A percentile compares a stretch with the other conserved stretches of the same genome.
These are phyloP conservation scores for Tuber indicum DNA, from an alignment of 495 filamentous ascomycete species.

Conservation along the genomic window DNA sequence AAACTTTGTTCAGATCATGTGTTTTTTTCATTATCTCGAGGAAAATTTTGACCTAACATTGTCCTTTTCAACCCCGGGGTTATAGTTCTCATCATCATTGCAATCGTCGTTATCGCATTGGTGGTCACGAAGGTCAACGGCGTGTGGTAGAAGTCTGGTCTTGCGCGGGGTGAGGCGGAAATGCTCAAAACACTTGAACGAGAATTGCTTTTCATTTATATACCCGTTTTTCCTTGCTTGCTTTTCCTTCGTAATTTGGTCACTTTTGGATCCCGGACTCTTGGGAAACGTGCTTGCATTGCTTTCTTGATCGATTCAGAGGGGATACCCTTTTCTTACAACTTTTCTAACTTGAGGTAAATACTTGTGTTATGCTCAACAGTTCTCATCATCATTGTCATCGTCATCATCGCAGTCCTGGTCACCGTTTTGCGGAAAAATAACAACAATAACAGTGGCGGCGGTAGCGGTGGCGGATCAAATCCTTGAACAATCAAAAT, in stretches of 20 bases:
- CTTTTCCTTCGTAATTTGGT: not conserved
- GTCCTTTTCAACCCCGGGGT: slow-evolving; percentile 4
- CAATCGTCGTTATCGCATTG: slow-evolving; percentile 35
- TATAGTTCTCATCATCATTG: slow-evolving; percentile 41
- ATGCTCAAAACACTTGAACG: not conserved
- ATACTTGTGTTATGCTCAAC: slow-evolving; percentile 6
- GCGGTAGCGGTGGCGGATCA: not conserved
- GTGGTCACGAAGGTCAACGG: slow-evolving; percentile 38
- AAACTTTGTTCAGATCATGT: not conserved
- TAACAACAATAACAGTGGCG: slow-evolving; percentile 1
- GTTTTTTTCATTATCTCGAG: slow-evolving; percentile 2
- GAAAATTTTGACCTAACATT: slow-evolving; percentile 3
- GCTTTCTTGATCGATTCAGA: slow-evolving; percentile 3
- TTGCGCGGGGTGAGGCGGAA: not conserved
- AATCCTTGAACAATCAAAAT: not conserved
- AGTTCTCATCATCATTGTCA: slow-evolving; percentile 39
- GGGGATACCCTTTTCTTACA: slow-evolving; percentile 15
- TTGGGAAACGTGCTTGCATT: not conserved
- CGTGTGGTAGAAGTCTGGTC: slow-evolving; percentile 27
- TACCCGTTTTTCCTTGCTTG: slow-evolving; percentile 16
- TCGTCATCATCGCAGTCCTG: slow-evolving; percentile 38
- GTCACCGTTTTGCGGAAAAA: slow-evolving; percentile 37
- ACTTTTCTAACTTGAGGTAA: slow-evolving; percentile 14
- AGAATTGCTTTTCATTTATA: slow-evolving; percentile 23
- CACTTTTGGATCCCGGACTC: not conserved